These are phyloP conservation scores for Rhodomyrtus tomentosa DNA, from an alignment of 345 rosid species.

Conservation along the genomic window DNA sequence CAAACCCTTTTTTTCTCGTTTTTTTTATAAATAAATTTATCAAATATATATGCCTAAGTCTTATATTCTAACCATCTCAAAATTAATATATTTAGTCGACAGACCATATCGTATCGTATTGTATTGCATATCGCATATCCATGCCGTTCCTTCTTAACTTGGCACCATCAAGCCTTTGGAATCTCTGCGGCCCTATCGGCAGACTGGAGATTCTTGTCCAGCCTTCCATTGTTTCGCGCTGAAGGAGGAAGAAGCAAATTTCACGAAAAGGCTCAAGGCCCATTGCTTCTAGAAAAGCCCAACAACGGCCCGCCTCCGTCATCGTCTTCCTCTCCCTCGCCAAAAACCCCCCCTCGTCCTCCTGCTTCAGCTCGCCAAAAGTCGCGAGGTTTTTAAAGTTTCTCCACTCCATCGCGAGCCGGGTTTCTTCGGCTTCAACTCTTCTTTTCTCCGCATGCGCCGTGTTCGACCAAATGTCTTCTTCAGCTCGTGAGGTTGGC, in stretches of 20 bases:
- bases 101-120: too few species aligned
- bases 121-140: too few species aligned
- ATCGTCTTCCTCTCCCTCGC: not conserved
- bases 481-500: slow-evolving; percentile 13
- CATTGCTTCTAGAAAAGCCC: not conserved
- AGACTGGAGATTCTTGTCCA: not conserved
- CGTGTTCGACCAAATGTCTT: not conserved
- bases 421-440: not conserved
- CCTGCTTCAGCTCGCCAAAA: not conserved
- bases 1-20: too few species aligned
- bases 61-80: too few species aligned
- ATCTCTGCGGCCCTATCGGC: not conserved
- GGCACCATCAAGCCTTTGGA: not conserved
- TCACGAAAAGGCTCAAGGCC: not conserved
- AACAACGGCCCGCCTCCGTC: not conserved
- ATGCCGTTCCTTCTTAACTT: too few species aligned
- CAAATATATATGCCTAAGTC: too few species aligned
- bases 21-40: too few species aligned
- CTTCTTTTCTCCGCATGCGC: not conserved
- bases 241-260: not conserved
- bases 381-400: not conserved
- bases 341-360: not conserved
- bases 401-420: not conserved
- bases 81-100: too few species aligned
- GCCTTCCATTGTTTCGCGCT: not conserved